These are phyloP conservation scores for Phytophthora tubulina DNA, from an alignment of 352 stramenopile species.

Conservation along the genomic window DNA sequence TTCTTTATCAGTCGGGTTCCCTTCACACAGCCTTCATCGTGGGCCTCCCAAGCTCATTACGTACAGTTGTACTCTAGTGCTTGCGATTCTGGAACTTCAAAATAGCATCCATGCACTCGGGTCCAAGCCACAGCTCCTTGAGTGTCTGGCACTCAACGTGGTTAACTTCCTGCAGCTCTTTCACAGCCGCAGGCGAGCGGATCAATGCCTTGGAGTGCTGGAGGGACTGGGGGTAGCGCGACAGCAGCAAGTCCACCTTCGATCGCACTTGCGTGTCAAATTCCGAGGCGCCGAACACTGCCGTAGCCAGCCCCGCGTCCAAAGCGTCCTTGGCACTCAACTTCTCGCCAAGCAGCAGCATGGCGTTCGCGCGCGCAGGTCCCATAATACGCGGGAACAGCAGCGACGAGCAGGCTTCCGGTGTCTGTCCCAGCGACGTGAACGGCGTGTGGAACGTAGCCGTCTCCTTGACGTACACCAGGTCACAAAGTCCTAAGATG, in stretches of 20 bases:
- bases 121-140: constrained; percentile 76
- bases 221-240: constrained; percentile 72
- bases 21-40: too few species aligned
- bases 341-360: constrained; percentile 90
- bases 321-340: constrained; percentile 71
- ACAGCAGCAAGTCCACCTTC: constrained; percentile 74
- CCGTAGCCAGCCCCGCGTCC: constrained; percentile 57
- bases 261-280: constrained; percentile 65
- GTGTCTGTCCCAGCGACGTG: constrained; percentile 89
- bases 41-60: too few species aligned
- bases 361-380: constrained; percentile 84
- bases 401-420: constrained; percentile 92
- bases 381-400: constrained; percentile 91
- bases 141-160: constrained; percentile 68
- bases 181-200: constrained; percentile 50
- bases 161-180: constrained; percentile 69
- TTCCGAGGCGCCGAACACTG: constrained; percentile 64
- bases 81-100: constrained; percentile 82
- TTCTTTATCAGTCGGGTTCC: too few species aligned
- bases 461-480: constrained; percentile 89
- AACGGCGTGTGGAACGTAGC: constrained; percentile 94
- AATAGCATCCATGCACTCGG: constrained; percentile 83
- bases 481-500: constrained; percentile 88
- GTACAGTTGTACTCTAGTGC: constrained; percentile 26
- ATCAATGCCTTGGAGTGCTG: constrained; percentile 73